Evolutionary conservation across 78 protist genomes (phyloP).

Genomic region (Polysphondylium violaceum): DNA sequence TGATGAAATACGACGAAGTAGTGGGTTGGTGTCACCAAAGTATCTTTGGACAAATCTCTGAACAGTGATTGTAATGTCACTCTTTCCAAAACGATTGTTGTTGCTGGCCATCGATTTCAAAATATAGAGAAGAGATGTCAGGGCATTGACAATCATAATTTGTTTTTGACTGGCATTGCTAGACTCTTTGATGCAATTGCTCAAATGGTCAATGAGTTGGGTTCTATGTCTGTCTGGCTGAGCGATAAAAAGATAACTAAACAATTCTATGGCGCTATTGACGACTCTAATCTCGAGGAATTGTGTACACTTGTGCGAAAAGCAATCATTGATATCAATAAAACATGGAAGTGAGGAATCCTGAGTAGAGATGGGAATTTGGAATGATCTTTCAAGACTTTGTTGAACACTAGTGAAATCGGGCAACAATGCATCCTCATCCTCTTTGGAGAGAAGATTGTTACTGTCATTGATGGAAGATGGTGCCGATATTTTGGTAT

Average conservation of each 20-base stretch:
- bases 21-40: conserved; percentile 45
- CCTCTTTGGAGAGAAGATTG: conserved; percentile 36
- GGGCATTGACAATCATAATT: conserved; percentile 45
- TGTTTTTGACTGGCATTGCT: not conserved
- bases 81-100: conserved; percentile 41
- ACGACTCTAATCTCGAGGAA: conserved; percentile 47
- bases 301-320: conserved; percentile 4
- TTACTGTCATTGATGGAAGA: too few species aligned
- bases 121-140: conserved; percentile 27
- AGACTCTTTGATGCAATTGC: conserved; percentile 39
- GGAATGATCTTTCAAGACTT: conserved; percentile 30
- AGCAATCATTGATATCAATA: conserved; percentile 28
- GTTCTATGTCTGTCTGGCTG: conserved; percentile 74
- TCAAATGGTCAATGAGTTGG: conserved; percentile 52
- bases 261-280: conserved; percentile 38
- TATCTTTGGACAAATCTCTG: conserved; percentile 59
- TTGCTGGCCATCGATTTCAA: conserved; percentile 17
- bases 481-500: conserved; percentile 20
- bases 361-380: conserved; percentile 48
- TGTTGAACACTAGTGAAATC: conserved; percentile 27
- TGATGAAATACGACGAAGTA: conserved; percentile 46
- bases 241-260: conserved; percentile 11
- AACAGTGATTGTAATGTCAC: conserved; percentile 9
- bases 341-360: conserved; percentile 27
- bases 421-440: conserved; percentile 42